Evolutionary conservation across 352 stramenopile species (phyloP).

Genomic region (Pythium folliculosum): DNA sequence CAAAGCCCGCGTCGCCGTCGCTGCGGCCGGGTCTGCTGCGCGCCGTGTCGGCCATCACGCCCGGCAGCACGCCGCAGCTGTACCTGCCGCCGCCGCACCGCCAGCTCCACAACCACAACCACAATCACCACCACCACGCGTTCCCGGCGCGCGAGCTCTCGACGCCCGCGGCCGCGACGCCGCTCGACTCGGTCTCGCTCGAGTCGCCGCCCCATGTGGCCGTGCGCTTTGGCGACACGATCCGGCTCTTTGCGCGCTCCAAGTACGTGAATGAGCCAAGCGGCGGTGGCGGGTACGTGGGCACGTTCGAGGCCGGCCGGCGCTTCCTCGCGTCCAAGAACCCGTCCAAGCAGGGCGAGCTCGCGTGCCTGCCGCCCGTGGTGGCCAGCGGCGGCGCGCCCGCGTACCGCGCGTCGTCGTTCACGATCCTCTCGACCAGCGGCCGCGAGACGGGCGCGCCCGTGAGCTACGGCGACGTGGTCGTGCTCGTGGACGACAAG

Average conservation of each 20-base stretch:
- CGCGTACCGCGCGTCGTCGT: slow-evolving; percentile 53
- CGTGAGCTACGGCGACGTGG: slow-evolving; percentile 79
- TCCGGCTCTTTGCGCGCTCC: slow-evolving; percentile 66
- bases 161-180: slow-evolving; percentile 12
- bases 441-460: slow-evolving; percentile 54
- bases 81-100: neutral
- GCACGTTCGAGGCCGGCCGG: slow-evolving; percentile 66
- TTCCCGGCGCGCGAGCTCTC: neutral
- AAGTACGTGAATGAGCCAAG: slow-evolving; percentile 42
- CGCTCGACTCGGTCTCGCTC: slow-evolving; percentile 29
- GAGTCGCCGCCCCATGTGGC: slow-evolving; percentile 62
- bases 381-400: slow-evolving; percentile 17
- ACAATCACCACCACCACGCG: neutral
- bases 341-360: slow-evolving; percentile 59
- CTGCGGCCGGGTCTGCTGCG: slow-evolving; percentile 13
- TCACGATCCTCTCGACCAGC: slow-evolving; percentile 70
- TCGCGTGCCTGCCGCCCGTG: slow-evolving; percentile 69
- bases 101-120: neutral
- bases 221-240: slow-evolving; percentile 67
- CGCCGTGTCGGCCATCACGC: slow-evolving; percentile 5
- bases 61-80: neutral
- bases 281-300: slow-evolving; percentile 55
- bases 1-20: slow-evolving; percentile 4
- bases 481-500: slow-evolving; percentile 74
- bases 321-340: slow-evolving; percentile 64